Evolutionary conservation across 2,329 filamentous ascomycete species (phyloP), one percentile per base, ranked within the genome.

Genomic region (Bipolaris bicolor): DNA sequence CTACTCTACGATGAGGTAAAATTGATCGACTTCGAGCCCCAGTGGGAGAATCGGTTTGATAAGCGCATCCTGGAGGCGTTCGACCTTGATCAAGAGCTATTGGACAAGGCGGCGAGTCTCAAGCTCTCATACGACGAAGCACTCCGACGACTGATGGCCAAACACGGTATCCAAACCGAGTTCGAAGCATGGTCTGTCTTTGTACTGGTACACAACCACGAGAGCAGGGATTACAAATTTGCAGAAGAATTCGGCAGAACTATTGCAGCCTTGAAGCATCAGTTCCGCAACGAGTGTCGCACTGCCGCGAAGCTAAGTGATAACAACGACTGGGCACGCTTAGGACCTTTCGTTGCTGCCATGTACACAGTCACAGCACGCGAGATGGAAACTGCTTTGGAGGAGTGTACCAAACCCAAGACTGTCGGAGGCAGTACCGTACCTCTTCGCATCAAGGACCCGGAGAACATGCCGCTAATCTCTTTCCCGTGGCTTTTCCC

Each of bases 401-500:
- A 79, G 18, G 83, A 87, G 64, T 79, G 79, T 34, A 72, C 74
- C 2, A 55, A 72, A n/a, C 77, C 66, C 1, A 77, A 75, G 60
- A 67, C 75, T 2, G 76, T 76, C 6, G 80, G 73, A 15, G 79
- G 77, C 1, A 62, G 70, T 29, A 65, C 69, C n/a, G 67, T 79
- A 6, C 76, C 75, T 5, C 39, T 71, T 11, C 72, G 76, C 20
- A 72, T 70, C 18, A 77, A 78, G 69, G 77, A 76, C 10, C 68
- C 80, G 2, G 80, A 80, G 7, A 90, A 79, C 2, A 89, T 92
- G 82, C 94, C 95, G 0, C 80, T 98, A 7, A 95, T 97, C 66
- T 95, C 89, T 57, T 98, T 97, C 67, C 94, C 95, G 0, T 99
- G 95, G 95, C 80, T 98, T 1, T 96, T 98, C 62, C 82, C 87